Percentiles rank a stretch among this genome's conserved stretches.
phyloP scores from a whole-genome alignment of 768 basidiomycete species.

The Lentinula edodes region DNA sequence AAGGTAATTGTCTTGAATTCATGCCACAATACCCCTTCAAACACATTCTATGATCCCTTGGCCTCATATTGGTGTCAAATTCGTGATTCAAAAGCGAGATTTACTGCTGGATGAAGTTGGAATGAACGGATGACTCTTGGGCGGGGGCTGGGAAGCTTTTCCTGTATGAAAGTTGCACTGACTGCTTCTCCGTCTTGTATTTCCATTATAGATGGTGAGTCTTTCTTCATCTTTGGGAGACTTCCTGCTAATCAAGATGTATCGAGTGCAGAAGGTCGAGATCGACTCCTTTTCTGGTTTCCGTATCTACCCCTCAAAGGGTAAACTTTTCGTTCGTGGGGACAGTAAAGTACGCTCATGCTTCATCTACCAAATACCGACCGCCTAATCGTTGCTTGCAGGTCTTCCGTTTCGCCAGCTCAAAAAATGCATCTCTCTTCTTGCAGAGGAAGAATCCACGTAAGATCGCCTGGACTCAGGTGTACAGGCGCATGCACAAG shows the following conservation, averaged over 20 bases:
- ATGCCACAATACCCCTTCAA: not conserved
- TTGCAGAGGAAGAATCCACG: conserved; percentile 99
- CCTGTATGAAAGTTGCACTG: not conserved
- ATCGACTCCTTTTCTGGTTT: conserved; percentile 97
- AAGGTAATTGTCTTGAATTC: not conserved
- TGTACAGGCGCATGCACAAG: conserved; percentile 98
- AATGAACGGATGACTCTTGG: conserved; percentile 1
- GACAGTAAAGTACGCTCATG: conserved; percentile 77
- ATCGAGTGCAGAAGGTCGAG: conserved; percentile 81
- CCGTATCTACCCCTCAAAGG: conserved; percentile 98
- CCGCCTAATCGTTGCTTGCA: conserved; percentile 22
- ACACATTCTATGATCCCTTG: not conserved
- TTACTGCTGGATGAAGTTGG: not conserved
- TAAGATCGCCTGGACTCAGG: conserved; percentile 96
- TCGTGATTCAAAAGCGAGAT: not conserved
- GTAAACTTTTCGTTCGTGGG: conserved; percentile 90
- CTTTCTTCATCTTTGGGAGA: not conserved
- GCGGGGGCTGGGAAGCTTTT: not conserved
- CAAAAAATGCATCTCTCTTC: conserved; percentile 96
- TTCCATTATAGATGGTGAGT: conserved; percentile 4
- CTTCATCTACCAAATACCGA: not conserved
- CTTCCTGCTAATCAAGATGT: not conserved
- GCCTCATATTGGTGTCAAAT: not conserved
- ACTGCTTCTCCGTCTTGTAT: not conserved
- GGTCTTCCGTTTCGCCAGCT: conserved; percentile 93